phyloP scores from a whole-genome alignment of 2,329 filamentous ascomycete species.

The Verticillium tricorpus region DNA sequence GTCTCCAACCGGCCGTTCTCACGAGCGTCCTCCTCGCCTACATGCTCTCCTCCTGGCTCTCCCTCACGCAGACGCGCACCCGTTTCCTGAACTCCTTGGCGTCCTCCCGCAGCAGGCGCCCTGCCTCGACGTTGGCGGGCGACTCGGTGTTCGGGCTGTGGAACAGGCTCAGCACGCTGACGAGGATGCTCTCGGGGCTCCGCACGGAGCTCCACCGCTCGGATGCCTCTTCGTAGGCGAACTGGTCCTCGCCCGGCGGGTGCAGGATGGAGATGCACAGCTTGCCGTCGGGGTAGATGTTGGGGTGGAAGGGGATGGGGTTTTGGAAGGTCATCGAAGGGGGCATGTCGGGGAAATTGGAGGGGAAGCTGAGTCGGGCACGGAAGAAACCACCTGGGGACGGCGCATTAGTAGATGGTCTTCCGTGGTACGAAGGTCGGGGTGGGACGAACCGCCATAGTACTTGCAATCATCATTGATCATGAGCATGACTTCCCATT shows the following conservation, averaged over 20 bases:
- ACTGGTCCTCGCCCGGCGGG: conserved; percentile 88
- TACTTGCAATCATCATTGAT: conserved; percentile 90
- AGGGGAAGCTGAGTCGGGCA: conserved; percentile 76
- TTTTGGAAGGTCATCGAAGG: conserved; percentile 83
- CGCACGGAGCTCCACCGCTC: conserved; percentile 96
- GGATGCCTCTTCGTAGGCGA: conserved; percentile 83
- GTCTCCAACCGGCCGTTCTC: neutral
- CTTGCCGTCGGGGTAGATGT: conserved; percentile 81
- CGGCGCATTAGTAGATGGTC: neutral
- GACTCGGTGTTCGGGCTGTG: conserved; percentile 92
- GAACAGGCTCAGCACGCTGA: conserved; percentile 90
- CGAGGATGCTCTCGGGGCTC: conserved; percentile 86
- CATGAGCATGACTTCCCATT: conserved; percentile 99
- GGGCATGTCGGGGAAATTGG: conserved; percentile 80
- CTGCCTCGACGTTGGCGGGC: conserved; percentile 92
- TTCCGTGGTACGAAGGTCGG: neutral
- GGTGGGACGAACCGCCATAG: conserved; percentile 68
- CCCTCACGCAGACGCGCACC: conserved; percentile 73
- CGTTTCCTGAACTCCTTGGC: conserved; percentile 71
- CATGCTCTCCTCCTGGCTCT: conserved; percentile 46
- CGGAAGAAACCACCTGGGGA: conserved; percentile 82
- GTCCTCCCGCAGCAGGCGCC: conserved; percentile 81
- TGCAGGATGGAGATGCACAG: conserved; percentile 98
- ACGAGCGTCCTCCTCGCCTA: neutral
- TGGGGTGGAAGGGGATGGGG: conserved; percentile 87